These are phyloP conservation scores for Stephania yunnanensis DNA, from an alignment of 164 flowering plant species.

Conservation along the genomic window DNA sequence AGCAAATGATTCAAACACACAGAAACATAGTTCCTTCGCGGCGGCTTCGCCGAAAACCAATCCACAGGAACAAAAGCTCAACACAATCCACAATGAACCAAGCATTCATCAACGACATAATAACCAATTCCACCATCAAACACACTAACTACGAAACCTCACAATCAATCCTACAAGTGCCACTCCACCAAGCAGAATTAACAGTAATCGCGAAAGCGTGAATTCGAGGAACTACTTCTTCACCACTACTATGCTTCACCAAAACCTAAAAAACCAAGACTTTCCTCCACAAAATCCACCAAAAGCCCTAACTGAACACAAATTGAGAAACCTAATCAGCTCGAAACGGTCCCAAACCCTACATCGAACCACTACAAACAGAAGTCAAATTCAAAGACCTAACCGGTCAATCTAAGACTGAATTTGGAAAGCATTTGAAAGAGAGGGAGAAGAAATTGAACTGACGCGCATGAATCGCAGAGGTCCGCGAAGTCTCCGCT, in stretches of 20 bases:
- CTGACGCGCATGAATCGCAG: conserved; percentile 86
- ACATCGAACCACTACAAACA: background rate
- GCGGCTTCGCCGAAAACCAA: too few species aligned
- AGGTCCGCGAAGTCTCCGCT: conserved; percentile 65
- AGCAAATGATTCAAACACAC: too few species aligned
- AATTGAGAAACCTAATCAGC: conserved; percentile 1
- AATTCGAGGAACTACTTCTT: background rate
- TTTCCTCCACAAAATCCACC: background rate
- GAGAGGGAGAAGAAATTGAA: background rate
- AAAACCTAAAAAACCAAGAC: background rate
- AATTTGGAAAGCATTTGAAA: background rate
- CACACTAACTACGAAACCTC: background rate
- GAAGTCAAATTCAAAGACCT: background rate
- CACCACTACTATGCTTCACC: background rate
- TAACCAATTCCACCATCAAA: too few species aligned
- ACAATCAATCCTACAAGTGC: background rate
- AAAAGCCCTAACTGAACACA: background rate
- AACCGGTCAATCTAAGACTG: too few species aligned
- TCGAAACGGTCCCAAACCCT: background rate
- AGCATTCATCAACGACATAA: too few species aligned
- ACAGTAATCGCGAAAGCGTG: background rate
- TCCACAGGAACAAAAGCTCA: too few species aligned
- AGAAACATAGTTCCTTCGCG: too few species aligned
- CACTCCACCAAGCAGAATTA: background rate
- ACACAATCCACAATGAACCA: too few species aligned